phyloP scores from a whole-genome alignment of 2,329 filamentous ascomycete genomes.

The Chaetomium sp. region DNA sequence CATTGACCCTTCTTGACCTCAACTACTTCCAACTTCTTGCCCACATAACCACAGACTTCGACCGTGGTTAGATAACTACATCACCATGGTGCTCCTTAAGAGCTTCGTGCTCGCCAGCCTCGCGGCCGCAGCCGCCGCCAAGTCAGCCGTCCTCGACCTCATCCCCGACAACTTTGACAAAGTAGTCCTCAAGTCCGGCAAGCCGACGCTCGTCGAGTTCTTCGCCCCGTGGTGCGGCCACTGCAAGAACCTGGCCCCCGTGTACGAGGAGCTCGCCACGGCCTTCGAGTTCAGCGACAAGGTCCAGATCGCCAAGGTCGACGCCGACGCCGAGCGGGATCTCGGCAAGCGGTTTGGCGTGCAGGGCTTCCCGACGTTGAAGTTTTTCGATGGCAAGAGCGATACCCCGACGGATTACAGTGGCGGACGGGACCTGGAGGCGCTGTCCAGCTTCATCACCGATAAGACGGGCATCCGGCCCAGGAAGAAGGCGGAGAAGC shows the following conservation, averaged over 20 bases:
- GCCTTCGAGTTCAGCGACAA: slow-evolving; percentile 65
- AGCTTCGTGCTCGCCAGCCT: slow-evolving; percentile 53
- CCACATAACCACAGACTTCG: not conserved
- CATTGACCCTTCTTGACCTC: slow-evolving; percentile 3
- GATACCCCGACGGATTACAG: slow-evolving; percentile 79
- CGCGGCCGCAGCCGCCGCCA: slow-evolving; percentile 53
- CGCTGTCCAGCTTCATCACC: slow-evolving; percentile 69
- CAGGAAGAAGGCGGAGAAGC: slow-evolving; percentile 66
- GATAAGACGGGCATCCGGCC: slow-evolving; percentile 82
- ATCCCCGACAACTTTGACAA: slow-evolving; percentile 87
- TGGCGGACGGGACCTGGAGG: slow-evolving; percentile 81
- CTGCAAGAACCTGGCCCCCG: slow-evolving; percentile 93
- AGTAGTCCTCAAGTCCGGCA: slow-evolving; percentile 82
- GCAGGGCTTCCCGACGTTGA: slow-evolving; percentile 92
- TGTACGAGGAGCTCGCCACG: slow-evolving; percentile 84
- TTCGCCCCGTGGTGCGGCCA: slow-evolving; percentile 98
- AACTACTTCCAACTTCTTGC: not conserved
- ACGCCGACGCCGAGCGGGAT: slow-evolving; percentile 81
- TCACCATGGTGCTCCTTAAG: slow-evolving; percentile 52
- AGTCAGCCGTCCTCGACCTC: slow-evolving; percentile 84
- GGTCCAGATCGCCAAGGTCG: slow-evolving; percentile 89
- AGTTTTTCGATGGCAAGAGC: slow-evolving; percentile 96
- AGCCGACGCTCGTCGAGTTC: slow-evolving; percentile 95
- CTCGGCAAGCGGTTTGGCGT: slow-evolving; percentile 83
- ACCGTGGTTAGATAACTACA: slow-evolving; percentile 1